A percentile compares a stretch with the other conserved stretches of the same genome.
Evolutionary conservation across 2,329 filamentous ascomycete species (phyloP).

Genomic region (Fusarium mangiferae): DNA sequence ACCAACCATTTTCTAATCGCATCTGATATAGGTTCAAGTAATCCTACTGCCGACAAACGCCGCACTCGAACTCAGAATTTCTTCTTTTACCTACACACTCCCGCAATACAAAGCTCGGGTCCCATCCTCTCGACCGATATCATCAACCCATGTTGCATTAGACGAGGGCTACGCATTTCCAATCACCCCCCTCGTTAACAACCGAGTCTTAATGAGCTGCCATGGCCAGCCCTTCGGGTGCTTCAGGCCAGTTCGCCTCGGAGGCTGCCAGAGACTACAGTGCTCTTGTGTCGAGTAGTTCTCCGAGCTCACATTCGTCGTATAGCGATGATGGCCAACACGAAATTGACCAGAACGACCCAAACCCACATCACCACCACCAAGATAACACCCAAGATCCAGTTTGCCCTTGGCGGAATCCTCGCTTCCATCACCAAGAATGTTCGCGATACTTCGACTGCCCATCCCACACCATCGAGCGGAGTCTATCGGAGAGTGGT

Average conservation of each 20-base stretch:
- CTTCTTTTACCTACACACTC: neutral
- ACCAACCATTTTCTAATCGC: slow-evolving; percentile 43
- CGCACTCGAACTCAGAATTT: slow-evolving; percentile 7
- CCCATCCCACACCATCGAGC: slow-evolving; percentile 57
- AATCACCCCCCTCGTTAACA: slow-evolving; percentile 1
- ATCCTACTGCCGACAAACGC: slow-evolving; percentile 24
- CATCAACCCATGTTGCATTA: slow-evolving; percentile 26
- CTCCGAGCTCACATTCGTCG: slow-evolving; percentile 52
- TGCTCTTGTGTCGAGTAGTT: slow-evolving; percentile 22
- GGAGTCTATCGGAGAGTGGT: slow-evolving; percentile 45
- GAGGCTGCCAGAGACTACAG: slow-evolving; percentile 27
- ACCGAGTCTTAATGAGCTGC: slow-evolving; percentile 36
- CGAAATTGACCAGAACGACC: slow-evolving; percentile 5
- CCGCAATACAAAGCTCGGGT: neutral
- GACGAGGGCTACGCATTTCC: slow-evolving; percentile 15
- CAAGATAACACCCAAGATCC: slow-evolving; percentile 5
- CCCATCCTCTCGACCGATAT: neutral
- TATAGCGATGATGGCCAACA: slow-evolving; percentile 46
- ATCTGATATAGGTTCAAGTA: slow-evolving; percentile 26
- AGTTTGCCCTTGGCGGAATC: slow-evolving; percentile 53
- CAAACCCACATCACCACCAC: neutral
- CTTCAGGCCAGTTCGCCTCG: slow-evolving; percentile 33
- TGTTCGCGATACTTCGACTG: slow-evolving; percentile 61
- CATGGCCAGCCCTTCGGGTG: slow-evolving; percentile 42
- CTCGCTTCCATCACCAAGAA: slow-evolving; percentile 55